Base-by-base conservation (phyloP, 2,329 filamentous ascomycete genomes). In the Ceratocystis harringtonii region DNA sequence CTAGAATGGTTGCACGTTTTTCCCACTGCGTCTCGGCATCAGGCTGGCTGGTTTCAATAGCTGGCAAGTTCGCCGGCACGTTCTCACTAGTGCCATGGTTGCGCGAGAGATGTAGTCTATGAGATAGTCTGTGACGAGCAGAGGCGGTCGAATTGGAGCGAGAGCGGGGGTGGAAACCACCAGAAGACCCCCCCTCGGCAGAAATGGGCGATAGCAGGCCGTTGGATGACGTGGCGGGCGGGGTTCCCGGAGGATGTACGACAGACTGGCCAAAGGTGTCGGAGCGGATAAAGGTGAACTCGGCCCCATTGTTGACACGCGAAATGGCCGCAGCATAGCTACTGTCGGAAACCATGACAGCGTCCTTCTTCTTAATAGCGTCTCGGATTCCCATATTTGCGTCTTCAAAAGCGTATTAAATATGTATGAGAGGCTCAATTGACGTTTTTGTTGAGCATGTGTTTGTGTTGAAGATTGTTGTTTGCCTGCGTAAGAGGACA, bases 1-100 rank as follows among this genome's bases (percentile, higher is more conserved):
- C 92, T 69, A 97, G 78, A 67, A 95, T 83, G n/a, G 92, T 96
- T 32, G 94, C 94, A 68, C 92, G 82, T 77, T 89, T 87, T 80
- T 97, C 94, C 94, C 94, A 99, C 76, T 88, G 82, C 67, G 84
- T 84, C 78, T 95, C 88, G 68, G 74, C 74, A 69, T 73, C 73
- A 69, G 76, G 73, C 72, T 72, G 62, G 10, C 15, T 44, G n/a
- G 52, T 62, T 61, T 80, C 77, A 66, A 96, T 90, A 68, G 86
- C 86, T 25, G 92, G 92, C 63, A 97, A 80, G 75, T 95, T 82
- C 64, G 81, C 75, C 1, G 94, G 92, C 45, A 97, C 82, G 74
- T 89, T 87, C 28, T 85, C 82, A 68, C 90, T 90, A 68, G 81
- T 84, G 68, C 78, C 79, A 57, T 77, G 81, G 72, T 72, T 77